phyloP scores from a whole-genome alignment of 1,139 yeast genomes.

The Taphrina sp. region DNA sequence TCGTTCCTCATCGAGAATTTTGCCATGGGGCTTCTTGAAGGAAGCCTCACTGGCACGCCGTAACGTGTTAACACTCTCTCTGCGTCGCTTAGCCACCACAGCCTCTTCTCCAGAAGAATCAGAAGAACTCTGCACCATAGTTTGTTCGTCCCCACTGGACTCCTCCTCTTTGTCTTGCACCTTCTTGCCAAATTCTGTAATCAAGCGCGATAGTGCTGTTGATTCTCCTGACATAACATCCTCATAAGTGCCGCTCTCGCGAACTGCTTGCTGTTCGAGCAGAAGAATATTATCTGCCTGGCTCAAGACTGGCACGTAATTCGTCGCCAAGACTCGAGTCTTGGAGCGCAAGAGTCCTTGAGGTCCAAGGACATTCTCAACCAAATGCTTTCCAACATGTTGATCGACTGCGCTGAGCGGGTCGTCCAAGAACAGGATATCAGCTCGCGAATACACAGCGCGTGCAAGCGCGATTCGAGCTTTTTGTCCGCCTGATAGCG shows the following conservation, averaged over 20 bases:
- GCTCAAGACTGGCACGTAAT: constrained; percentile 78
- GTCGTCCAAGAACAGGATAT: constrained; percentile 84
- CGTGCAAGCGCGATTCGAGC: constrained; percentile 91
- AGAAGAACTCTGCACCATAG: constrained; percentile 34
- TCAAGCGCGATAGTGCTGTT: constrained; percentile 59
- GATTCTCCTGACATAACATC: constrained; percentile 52
- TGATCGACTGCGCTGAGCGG: constrained; percentile 95
- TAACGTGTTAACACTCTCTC: constrained; percentile 48
- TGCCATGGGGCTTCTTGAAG: constrained; percentile 45
- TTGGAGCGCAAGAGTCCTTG: constrained; percentile 73
- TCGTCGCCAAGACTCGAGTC: constrained; percentile 81
- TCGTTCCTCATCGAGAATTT: constrained; percentile 32
- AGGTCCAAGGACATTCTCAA: constrained; percentile 75
- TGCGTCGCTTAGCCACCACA: constrained; percentile 8
- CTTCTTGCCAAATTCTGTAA: constrained; percentile 56
- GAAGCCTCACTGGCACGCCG: constrained; percentile 72
- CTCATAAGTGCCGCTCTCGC: constrained; percentile 72
- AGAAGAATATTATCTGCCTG: constrained; percentile 72
- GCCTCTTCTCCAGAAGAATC: constrained; percentile 34
- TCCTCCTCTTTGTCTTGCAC: constrained; percentile 30
- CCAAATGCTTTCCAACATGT: constrained; percentile 84
- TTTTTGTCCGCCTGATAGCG: constrained; percentile 95
- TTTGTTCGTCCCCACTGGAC: constrained; percentile 19
- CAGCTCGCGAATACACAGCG: constrained; percentile 94
- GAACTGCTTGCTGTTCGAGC: constrained; percentile 71